Percentiles rank a stretch among this genome's conserved stretches.
phyloP scores from a whole-genome alignment of 306 rosid genomes.

The Corylus avellana region DNA sequence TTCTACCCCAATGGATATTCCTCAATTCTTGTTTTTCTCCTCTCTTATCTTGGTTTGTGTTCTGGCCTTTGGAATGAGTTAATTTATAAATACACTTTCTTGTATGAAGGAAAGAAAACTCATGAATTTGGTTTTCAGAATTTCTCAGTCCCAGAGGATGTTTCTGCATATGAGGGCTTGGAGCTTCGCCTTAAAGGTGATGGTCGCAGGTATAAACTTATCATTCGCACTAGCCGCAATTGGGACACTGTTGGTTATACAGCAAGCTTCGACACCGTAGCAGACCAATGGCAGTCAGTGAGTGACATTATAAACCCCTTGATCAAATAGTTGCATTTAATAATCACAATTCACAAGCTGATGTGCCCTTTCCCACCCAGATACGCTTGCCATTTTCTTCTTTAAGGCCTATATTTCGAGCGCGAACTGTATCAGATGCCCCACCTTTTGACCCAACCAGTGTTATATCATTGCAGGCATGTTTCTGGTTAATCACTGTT shows the following conservation, averaged over 20 bases:
- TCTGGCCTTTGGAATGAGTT: background rate
- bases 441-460: slow-evolving; percentile 75
- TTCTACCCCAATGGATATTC: background rate
- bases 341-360: slow-evolving; percentile 19
- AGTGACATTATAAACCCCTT: slow-evolving; percentile 25
- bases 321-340: background rate
- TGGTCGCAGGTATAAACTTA: slow-evolving; percentile 79
- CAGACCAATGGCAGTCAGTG: slow-evolving; percentile 91
- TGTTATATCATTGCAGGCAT: slow-evolving; percentile 80
- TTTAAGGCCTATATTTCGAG: slow-evolving; percentile 84
- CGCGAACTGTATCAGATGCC: slow-evolving; percentile 72
- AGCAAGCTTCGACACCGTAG: slow-evolving; percentile 63
- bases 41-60: background rate
- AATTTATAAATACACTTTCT: slow-evolving; percentile 16
- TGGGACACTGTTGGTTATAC: slow-evolving; percentile 96
- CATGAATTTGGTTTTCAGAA: slow-evolving; percentile 54
- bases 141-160: slow-evolving; percentile 78
- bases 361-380: slow-evolving; percentile 40
- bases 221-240: slow-evolving; percentile 75
- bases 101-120: slow-evolving; percentile 8
- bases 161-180: slow-evolving; percentile 90
- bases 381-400: slow-evolving; percentile 77
- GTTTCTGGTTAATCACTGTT: slow-evolving; percentile 34
- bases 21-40: background rate
- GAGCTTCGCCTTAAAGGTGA: slow-evolving; percentile 87